These are phyloP conservation scores for Hypoxylon cercidicola DNA, from an alignment of 495 filamentous ascomycete species.

Conservation along the genomic window DNA sequence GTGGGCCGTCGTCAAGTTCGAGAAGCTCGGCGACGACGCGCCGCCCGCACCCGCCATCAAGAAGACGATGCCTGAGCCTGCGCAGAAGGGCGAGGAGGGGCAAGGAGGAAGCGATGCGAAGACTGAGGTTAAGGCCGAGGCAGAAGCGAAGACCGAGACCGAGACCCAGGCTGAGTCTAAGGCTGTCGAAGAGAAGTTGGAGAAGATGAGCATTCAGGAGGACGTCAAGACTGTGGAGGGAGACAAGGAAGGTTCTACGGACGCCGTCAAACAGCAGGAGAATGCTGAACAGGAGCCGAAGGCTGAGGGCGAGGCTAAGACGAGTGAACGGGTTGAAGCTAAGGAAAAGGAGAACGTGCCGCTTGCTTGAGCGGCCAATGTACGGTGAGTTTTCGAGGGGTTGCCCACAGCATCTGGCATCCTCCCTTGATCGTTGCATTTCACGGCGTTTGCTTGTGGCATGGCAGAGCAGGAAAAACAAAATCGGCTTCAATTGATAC, in stretches of 20 bases:
- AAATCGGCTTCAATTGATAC: not conserved
- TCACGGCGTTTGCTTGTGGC: slow-evolving; percentile 5
- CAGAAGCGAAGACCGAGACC: not conserved
- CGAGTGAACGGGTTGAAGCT: not conserved
- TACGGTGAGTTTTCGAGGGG: not conserved
- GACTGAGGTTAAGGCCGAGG: not conserved
- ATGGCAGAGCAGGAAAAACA: not conserved
- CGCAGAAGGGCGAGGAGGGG: not conserved
- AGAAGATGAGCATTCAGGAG: not conserved
- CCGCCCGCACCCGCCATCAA: slow-evolving; percentile 29
- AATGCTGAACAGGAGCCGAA: not conserved
- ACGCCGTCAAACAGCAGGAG: not conserved
- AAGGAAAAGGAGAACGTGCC: not conserved
- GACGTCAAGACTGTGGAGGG: not conserved
- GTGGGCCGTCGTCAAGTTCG: slow-evolving; percentile 45
- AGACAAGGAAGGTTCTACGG: slow-evolving; percentile 8
- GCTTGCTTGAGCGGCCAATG: not conserved
- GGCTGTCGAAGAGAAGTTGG: slow-evolving; percentile 15
- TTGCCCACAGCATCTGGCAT: not conserved
- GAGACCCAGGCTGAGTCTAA: not conserved
- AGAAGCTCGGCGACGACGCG: slow-evolving; percentile 12
- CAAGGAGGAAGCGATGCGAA: not conserved
- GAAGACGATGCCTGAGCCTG: slow-evolving; percentile 9
- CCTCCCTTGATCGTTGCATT: not conserved
- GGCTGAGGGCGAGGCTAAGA: not conserved